Base-by-base conservation (phyloP, 2,329 filamentous ascomycete species). In the Aureobasidium sp. region DNA sequence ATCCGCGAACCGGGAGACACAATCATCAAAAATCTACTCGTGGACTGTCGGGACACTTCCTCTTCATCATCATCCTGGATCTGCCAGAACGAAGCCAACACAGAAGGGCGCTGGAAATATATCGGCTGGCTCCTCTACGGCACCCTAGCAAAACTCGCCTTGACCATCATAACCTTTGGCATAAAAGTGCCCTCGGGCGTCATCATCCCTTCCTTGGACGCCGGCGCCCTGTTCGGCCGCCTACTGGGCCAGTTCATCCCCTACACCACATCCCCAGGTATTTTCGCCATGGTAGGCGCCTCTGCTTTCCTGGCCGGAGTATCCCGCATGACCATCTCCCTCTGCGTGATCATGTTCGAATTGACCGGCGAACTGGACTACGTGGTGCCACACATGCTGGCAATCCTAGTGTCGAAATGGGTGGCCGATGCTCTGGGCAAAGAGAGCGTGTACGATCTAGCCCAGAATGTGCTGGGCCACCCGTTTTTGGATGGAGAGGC, bases 311-410 rank as follows among this genome's bases (percentile, higher is more conserved):
- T 82, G 0, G 79, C 78, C 1, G 79, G 79, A 5, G 77, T 81
- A 1, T 75, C 73, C 10, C 69, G 79, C 32, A 81, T 81, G 78
- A 81, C 79, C 0, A 75, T 81, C 8, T 77, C 74, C 2, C 69
- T 82, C 6, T 74, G 75, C 7, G 79, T 81, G 34, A 79, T 81
- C 64, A 81, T 81, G 78, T 81, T 81, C 63, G 78, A 79, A 62
- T 69, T 82, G 6, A 81, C 79, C 0, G 79, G 79, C 34, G 77
- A 80, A 59, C 71, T 81, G 6, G 74, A 78, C 55, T 81, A 79
- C 62, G 73, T 78, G 8, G 68, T 80, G 1, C 77, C 79, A 10
- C 74, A 79, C 57, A 81, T 81, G 77, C 71, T 80, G 19, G 78
- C 79, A 6, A 81, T 82, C 53, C 68, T 82, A 5, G 72, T 79